Conservation (phyloP, 2,329 filamentous ascomycete genomes). For the Pseudophaeomoniella oleicola region DNA sequence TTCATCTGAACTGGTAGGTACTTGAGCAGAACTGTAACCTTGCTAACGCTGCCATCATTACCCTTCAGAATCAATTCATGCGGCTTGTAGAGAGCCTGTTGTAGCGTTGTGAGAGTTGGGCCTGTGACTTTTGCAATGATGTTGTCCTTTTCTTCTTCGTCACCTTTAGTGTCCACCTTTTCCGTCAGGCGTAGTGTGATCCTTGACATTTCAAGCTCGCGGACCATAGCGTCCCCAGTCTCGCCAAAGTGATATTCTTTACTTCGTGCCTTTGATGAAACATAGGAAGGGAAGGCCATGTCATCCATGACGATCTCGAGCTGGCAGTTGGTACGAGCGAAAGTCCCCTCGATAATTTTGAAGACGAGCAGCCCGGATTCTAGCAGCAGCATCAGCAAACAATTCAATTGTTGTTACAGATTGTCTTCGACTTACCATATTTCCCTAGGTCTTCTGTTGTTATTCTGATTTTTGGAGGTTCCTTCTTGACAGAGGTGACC, state of each 20-base stretch:
- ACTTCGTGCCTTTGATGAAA: constrained; percentile 59
- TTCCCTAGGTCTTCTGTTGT: constrained; percentile 65
- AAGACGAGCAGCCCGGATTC: constrained; percentile 91
- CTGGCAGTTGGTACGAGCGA: constrained; percentile 60
- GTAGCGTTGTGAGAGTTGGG: constrained; percentile 72
- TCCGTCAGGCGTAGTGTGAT: constrained; percentile 78
- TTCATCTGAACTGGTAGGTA: constrained; percentile 91
- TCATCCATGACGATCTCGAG: constrained; percentile 90
- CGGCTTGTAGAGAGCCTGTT: constrained; percentile 82
- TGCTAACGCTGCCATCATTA: constrained; percentile 60
- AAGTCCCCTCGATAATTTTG: constrained; percentile 78
- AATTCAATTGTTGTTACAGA: background rate
- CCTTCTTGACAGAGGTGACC: constrained; percentile 32
- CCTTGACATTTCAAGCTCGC: constrained; percentile 91
- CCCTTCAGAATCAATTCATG: constrained; percentile 69
- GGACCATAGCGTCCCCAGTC: constrained; percentile 85
- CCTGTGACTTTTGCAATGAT: constrained; percentile 71
- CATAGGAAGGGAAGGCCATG: constrained; percentile 80
- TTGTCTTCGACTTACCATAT: constrained; percentile 41
- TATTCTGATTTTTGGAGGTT: constrained; percentile 63
- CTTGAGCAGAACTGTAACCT: constrained; percentile 80
- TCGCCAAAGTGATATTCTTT: constrained; percentile 68
- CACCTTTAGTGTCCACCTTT: constrained; percentile 58
- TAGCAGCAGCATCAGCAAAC: constrained; percentile 25
- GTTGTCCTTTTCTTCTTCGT: constrained; percentile 53